These are phyloP conservation scores for Tricholoma hemisulphureum DNA, from an alignment of 768 basidiomycete genomes.

Conservation along the genomic window DNA sequence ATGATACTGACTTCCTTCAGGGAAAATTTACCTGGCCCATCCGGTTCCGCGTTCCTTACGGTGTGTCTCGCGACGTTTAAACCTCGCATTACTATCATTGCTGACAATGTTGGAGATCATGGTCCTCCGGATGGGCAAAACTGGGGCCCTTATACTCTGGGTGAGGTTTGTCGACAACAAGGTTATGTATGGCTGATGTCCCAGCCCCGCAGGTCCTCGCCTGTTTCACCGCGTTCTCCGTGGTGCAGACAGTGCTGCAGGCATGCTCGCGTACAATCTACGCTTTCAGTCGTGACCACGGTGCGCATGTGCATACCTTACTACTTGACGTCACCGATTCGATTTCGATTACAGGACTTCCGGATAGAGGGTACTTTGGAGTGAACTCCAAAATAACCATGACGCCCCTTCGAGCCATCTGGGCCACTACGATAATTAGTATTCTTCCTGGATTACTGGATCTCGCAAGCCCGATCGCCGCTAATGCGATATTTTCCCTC, in stretches of 20 bases:
- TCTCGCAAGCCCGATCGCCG: constrained; percentile 73
- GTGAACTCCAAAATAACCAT: constrained; percentile 58
- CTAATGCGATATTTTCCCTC: constrained; percentile 79
- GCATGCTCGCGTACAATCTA: constrained; percentile 80
- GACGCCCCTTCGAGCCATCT: constrained; percentile 78
- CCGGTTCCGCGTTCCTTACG: constrained; percentile 72
- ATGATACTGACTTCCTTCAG: constrained; percentile 30
- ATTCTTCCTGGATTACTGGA: constrained; percentile 73
- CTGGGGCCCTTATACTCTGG: constrained; percentile 79
- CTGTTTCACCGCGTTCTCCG: constrained; percentile 86
- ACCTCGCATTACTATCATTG: background rate
- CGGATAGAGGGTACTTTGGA: constrained; percentile 78
- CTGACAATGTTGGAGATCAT: constrained; percentile 53
- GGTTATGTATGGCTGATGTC: background rate
- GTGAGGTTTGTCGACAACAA: constrained; percentile 28
- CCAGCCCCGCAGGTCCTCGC: constrained; percentile 62
- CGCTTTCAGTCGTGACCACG: constrained; percentile 81
- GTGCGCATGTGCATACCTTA: constrained; percentile 29
- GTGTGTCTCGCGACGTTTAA: constrained; percentile 23
- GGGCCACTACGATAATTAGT: constrained; percentile 64
- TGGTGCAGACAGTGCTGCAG: constrained; percentile 77
- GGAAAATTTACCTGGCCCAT: constrained; percentile 63
- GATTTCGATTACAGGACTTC: constrained; percentile 45
- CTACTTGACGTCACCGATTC: background rate
- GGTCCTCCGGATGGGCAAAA: constrained; percentile 69